A percentile compares a stretch with the other conserved stretches of the same genome.
Conservation (phyloP, 2,329 filamentous ascomycete species). For the Fusarium phyllophilum region DNA sequence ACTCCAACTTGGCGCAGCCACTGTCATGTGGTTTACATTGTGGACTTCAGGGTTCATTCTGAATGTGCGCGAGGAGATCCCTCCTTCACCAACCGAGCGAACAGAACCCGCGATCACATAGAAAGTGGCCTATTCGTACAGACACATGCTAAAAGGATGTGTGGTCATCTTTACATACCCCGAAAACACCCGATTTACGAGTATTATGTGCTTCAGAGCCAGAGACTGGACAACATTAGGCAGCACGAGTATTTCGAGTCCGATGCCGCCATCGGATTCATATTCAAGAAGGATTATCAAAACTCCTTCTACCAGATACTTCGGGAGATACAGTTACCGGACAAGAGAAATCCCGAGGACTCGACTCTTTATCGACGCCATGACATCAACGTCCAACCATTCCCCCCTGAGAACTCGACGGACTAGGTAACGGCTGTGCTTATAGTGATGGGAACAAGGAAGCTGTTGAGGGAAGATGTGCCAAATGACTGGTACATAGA, state of each 20-base stretch:
- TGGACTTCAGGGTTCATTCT: slow-evolving; percentile 25
- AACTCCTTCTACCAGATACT: slow-evolving; percentile 9
- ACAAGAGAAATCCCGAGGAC: background rate
- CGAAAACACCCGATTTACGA: background rate
- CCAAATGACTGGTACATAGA: slow-evolving; percentile 40
- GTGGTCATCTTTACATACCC: slow-evolving; percentile 27
- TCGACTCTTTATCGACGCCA: background rate
- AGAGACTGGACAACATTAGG: background rate
- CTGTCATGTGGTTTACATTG: slow-evolving; percentile 16
- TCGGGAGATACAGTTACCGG: background rate
- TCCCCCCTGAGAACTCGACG: slow-evolving; percentile 21
- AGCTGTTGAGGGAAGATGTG: slow-evolving; percentile 31
- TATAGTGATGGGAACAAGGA: slow-evolving; percentile 15
- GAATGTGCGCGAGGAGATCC: background rate
- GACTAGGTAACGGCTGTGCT: slow-evolving; percentile 36
- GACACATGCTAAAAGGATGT: background rate
- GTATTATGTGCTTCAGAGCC: slow-evolving; percentile 10
- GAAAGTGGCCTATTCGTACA: slow-evolving; percentile 36
- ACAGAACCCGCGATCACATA: background rate
- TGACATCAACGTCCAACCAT: background rate
- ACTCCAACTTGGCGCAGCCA: slow-evolving; percentile 24
- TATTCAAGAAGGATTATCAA: slow-evolving; percentile 34
- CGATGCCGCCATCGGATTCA: slow-evolving; percentile 21
- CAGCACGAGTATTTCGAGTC: slow-evolving; percentile 21
- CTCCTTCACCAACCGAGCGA: background rate